Conservation (phyloP, 768 basidiomycete species). For the Lentinula guzmanii region DNA sequence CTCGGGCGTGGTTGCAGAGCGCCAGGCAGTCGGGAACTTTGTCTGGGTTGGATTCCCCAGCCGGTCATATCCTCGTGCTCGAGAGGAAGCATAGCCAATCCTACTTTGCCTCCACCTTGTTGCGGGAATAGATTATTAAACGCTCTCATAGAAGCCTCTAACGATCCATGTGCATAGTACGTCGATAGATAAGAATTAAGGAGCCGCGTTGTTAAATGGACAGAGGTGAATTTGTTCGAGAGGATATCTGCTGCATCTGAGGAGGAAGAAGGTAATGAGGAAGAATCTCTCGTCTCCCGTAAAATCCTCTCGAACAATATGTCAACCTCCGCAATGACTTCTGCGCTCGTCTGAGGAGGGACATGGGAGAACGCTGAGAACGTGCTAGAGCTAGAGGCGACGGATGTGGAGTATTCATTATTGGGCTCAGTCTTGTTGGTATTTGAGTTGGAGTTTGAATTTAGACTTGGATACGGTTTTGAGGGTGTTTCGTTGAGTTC, state of each 20-base stretch:
- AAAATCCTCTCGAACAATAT: conserved; percentile 61
- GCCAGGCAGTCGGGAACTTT: too few species aligned
- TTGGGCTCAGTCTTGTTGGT: too few species aligned
- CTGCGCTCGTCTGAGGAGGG: conserved; percentile 67
- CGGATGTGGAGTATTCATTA: too few species aligned
- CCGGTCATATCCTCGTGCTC: too few species aligned
- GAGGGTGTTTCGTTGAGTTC: too few species aligned
- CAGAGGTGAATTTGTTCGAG: conserved; percentile 45
- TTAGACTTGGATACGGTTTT: too few species aligned
- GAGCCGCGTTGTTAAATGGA: conserved; percentile 54
- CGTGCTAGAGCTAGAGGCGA: background rate
- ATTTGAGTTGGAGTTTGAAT: too few species aligned
- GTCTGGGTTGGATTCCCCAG: too few species aligned
- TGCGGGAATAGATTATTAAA: conserved; percentile 47
- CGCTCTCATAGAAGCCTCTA: conserved; percentile 40
- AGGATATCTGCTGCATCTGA: conserved; percentile 2
- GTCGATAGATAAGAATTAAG: conserved; percentile 81
- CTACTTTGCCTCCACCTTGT: too few species aligned
- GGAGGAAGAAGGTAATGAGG: background rate
- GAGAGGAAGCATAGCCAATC: too few species aligned
- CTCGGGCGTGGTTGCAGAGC: conserved; percentile 32
- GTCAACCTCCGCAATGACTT: conserved; percentile 64
- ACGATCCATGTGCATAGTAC: conserved; percentile 47
- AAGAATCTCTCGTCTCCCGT: conserved; percentile 26
- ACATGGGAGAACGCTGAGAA: conserved; percentile 40